phyloP scores from a whole-genome alignment of 192 early-diverging fungal genomes.

The Lunasporangiospora selenospora region DNA sequence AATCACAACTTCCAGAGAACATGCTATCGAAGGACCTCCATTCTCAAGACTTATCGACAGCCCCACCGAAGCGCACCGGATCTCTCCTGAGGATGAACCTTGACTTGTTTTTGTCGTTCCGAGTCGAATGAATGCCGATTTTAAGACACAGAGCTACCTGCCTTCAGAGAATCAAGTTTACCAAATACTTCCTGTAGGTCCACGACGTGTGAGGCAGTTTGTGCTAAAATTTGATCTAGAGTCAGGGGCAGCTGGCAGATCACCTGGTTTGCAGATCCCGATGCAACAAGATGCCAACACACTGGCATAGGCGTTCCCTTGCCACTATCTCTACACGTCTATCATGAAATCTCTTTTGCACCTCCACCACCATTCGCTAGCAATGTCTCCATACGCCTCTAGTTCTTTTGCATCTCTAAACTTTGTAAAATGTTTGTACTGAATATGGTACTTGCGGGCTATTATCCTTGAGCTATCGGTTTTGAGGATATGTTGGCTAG shows the following conservation, averaged over 20 bases:
- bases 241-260: conserved; percentile 5
- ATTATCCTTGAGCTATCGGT: no score
- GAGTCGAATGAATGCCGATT: conserved; percentile 14
- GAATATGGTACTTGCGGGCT: no score
- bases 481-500: no score
- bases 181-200: neutral
- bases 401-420: no score
- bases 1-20: conserved; percentile 5
- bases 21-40: conserved; percentile 23
- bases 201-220: conserved; percentile 6
- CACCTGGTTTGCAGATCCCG: conserved; percentile 7
- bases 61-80: conserved; percentile 8
- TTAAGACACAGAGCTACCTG: conserved; percentile 21
- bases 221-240: conserved; percentile 22
- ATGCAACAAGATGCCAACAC: no score
- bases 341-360: no score
- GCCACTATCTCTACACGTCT: no score
- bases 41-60: conserved; percentile 14
- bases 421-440: no score
- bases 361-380: no score
- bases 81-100: conserved; percentile 2
- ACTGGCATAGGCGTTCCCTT: no score
- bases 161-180: conserved; percentile 1
- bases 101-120: conserved; percentile 26
- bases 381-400: no score